Base-by-base conservation (phyloP, 306 rosid species). In the Cyclanthera cordifolia region DNA sequence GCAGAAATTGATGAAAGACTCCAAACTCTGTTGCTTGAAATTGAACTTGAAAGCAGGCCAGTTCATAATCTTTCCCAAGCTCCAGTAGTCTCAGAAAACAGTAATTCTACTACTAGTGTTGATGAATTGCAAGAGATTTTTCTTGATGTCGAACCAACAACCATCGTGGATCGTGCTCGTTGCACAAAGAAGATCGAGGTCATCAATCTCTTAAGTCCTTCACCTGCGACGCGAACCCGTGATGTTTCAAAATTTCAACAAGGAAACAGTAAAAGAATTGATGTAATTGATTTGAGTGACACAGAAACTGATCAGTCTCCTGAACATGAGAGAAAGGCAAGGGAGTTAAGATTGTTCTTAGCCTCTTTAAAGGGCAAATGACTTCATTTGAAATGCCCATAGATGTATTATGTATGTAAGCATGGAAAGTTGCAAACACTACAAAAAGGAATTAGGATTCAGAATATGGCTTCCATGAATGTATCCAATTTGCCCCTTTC, bases 181-280 rank as follows among this genome's bases (percentile, higher is more conserved):
- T 13, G 53, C 32, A 45, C 53, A 6, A 14, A 45, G 70, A 65
- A 32, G 39, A 45, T 45, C 24, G 95, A 82, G 71, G 82, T 87
- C 76, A 87, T 87, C 46, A 84, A 85, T 79, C 87, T 87, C 47
- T 67, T 77, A 37, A 90, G 96, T 48, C 96, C 96, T 77, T 74
- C 86, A 66, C 96, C 96, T 11, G 72, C 39, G 43, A 80, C 80
- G 61, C 68, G 61, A 54, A 57, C 72, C n/a, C 43, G 21, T 28
- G 8, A 34, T 3, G 34, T 43, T 17, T 67, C 75, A 8, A 76
- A 73, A 76, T 72, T 61, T 58, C 73, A 59, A 52, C 67, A 73
- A 55, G 63, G 70, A 45, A 77, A 65, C 73, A 74, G 48, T 59
- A 66, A 80, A 68, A 60, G 20, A 53, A 30, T 80, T 60, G 81